phyloP scores from a whole-genome alignment of 1,139 yeast genomes.

The Ogataea hybrid region DNA sequence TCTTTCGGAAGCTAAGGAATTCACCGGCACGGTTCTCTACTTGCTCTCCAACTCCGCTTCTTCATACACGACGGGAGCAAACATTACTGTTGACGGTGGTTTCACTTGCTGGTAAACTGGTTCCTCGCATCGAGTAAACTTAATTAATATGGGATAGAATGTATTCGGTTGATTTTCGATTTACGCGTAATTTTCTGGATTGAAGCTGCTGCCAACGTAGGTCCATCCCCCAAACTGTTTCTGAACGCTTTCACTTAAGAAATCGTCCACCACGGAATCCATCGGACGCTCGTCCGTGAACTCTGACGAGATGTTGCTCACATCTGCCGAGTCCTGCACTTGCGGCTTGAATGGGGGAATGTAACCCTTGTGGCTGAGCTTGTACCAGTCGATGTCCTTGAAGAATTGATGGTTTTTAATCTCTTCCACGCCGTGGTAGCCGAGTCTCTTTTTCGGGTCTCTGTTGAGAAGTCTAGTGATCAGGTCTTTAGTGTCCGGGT shows the following conservation, averaged over 20 bases:
- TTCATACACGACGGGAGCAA: slow-evolving; percentile 80
- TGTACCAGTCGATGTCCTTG: slow-evolving; percentile 88
- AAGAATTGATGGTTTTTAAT: slow-evolving; percentile 86
- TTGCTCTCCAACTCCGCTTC: slow-evolving; percentile 72
- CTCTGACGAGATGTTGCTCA: slow-evolving; percentile 90
- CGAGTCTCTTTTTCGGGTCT: slow-evolving; percentile 80
- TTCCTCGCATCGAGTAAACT: slow-evolving; percentile 5
- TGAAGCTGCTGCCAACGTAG: slow-evolving; percentile 61
- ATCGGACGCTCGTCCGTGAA: slow-evolving; percentile 92
- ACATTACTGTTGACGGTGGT: slow-evolving; percentile 86
- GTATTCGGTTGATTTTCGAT: background rate
- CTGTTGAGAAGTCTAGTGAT: slow-evolving; percentile 74
- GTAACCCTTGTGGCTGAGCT: slow-evolving; percentile 80
- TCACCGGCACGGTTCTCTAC: slow-evolving; percentile 80
- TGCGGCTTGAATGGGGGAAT: slow-evolving; percentile 96
- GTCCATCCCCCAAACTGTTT: slow-evolving; percentile 99
- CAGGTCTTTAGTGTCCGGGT: slow-evolving; percentile 83
- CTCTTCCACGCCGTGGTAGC: slow-evolving; percentile 77
- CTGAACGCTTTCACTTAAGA: slow-evolving; percentile 84
- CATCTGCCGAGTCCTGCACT: slow-evolving; percentile 82
- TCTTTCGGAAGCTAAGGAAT: slow-evolving; percentile 77
- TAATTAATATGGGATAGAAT: slow-evolving; percentile 7
- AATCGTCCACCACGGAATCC: slow-evolving; percentile 94
- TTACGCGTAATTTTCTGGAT: slow-evolving; percentile 10
- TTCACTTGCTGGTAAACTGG: slow-evolving; percentile 52